Evolutionary conservation across 768 basidiomycete genomes (phyloP).

Genomic region (Psilocybe cubensis): DNA sequence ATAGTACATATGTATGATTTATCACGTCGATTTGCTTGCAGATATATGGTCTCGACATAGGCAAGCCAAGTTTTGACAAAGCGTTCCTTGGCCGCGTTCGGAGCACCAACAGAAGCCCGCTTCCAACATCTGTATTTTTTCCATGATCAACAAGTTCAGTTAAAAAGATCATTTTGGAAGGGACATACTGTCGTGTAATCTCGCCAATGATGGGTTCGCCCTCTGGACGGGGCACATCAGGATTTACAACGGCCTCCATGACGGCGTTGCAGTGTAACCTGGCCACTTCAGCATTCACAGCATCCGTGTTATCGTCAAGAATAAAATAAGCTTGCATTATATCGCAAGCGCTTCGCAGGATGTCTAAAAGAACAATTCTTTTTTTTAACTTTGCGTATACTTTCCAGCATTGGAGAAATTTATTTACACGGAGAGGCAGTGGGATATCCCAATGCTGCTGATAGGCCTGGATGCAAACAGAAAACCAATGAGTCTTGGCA

Average conservation of each 20-base stretch:
- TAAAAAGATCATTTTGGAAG: not conserved
- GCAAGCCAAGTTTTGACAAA: conserved; percentile 8
- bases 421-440: conserved; percentile 2
- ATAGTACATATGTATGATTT: conserved; percentile 11
- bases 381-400: not conserved
- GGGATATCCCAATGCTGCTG: conserved; percentile 2
- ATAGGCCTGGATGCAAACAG: not conserved
- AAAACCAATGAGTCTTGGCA: no score
- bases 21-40: conserved; percentile 6
- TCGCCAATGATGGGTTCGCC: not conserved
- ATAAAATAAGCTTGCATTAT: conserved; percentile 13
- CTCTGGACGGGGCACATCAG: conserved; percentile 1
- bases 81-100: conserved; percentile 4
- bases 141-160: not conserved
- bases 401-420: not conserved
- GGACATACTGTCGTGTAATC: conserved; percentile 2
- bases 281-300: not conserved
- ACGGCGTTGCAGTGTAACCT: not conserved
- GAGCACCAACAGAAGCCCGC: conserved; percentile 1
- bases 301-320: conserved; percentile 13
- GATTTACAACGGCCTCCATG: conserved; percentile 5
- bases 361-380: not conserved
- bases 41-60: conserved; percentile 8
- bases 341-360: conserved; percentile 11
- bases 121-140: conserved; percentile 5